Conservation (phyloP, 129 eudicot species). For the Gnaphalium uliginosum region DNA sequence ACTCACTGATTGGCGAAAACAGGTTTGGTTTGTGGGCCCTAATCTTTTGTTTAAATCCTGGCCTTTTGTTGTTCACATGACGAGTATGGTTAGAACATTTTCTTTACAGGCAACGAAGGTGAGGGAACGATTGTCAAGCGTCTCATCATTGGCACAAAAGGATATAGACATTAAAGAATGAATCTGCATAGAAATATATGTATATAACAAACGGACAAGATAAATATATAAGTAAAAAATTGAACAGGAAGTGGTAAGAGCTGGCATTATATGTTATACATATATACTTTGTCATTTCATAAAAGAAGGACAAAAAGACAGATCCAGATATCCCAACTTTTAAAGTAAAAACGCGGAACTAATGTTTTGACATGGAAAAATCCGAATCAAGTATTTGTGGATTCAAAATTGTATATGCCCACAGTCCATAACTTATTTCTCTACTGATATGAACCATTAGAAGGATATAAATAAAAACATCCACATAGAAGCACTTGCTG, state of each 20-base stretch:
- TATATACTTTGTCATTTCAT: neutral
- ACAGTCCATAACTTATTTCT: no score
- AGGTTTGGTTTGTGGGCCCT: slow-evolving; percentile 31
- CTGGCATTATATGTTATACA: neutral
- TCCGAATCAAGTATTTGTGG: no score
- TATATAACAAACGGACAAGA: neutral
- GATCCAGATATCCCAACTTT: no score
- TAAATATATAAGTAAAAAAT: no score
- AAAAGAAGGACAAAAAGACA: no score
- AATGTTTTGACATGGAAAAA: no score
- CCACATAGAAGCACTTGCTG: no score
- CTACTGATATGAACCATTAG: no score
- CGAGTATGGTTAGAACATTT: neutral
- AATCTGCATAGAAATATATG: no score
- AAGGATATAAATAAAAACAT: no score
- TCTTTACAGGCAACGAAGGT: slow-evolving; percentile 44
- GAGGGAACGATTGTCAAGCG: slow-evolving; percentile 34
- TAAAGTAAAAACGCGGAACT: no score
- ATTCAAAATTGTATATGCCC: no score
- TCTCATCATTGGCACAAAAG: slow-evolving; percentile 2
- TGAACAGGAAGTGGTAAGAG: neutral
- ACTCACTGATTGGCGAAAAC: slow-evolving; percentile 63
- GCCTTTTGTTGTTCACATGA: neutral
- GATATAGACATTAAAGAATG: neutral
- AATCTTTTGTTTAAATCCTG: neutral